phyloP scores from a whole-genome alignment of 805 yeast genomes.

The Suhomyces sp. region DNA sequence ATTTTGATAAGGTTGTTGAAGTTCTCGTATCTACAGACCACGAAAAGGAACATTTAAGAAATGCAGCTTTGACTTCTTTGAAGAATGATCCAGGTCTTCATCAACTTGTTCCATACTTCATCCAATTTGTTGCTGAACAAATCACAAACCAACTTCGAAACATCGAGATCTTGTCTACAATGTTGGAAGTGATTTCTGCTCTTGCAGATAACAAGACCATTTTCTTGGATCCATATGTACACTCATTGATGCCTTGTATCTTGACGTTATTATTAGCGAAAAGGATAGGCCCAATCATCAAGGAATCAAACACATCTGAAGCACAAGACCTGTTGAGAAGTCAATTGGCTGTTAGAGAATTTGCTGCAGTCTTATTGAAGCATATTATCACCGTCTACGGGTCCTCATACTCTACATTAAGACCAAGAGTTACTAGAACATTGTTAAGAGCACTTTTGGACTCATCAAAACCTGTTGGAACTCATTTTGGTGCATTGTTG shows the following conservation, averaged over 20 bases:
- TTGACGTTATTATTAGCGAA: constrained; percentile 87
- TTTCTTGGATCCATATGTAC: constrained; percentile 92
- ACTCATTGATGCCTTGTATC: constrained; percentile 95
- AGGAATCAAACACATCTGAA: constrained; percentile 34
- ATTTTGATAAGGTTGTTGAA: constrained; percentile 85
- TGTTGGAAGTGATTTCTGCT: constrained; percentile 87
- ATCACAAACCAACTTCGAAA: constrained; percentile 83
- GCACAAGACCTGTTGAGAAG: constrained; percentile 29
- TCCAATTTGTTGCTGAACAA: constrained; percentile 94
- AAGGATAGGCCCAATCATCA: constrained; percentile 62
- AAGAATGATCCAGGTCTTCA: constrained; percentile 94
- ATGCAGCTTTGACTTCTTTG: constrained; percentile 82
- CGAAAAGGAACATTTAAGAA: constrained; percentile 56
- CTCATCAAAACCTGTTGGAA: constrained; percentile 77
- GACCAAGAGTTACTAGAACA: constrained; percentile 93
- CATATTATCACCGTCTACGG: constrained; percentile 80
- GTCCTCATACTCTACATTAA: constrained; percentile 80
- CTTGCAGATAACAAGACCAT: constrained; percentile 78
- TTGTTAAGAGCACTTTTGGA: constrained; percentile 87
- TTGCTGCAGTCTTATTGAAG: constrained; percentile 79
- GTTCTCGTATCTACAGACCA: constrained; percentile 65
- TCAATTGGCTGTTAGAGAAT: constrained; percentile 71
- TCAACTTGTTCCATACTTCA: constrained; percentile 93
- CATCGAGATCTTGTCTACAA: constrained; percentile 68
- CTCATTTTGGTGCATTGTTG: constrained; percentile 86